These are phyloP conservation scores for Russula abietina DNA, from an alignment of 768 basidiomycete species.

Conservation along the genomic window DNA sequence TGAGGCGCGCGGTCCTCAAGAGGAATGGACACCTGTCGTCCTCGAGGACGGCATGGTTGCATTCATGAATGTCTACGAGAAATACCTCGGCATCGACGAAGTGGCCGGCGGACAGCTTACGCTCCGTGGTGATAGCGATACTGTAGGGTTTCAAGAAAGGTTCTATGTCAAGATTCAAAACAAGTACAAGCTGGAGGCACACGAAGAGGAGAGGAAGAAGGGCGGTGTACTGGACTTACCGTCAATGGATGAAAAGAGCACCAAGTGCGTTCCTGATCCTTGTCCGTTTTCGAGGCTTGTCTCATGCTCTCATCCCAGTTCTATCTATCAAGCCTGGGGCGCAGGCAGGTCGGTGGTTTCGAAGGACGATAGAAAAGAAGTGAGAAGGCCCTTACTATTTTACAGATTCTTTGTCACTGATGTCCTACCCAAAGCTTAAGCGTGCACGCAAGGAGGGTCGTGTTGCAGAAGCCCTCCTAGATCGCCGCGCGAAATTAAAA, in stretches of 20 bases:
- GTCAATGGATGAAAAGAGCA: slow-evolving; percentile 60
- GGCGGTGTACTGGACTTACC: slow-evolving; percentile 32
- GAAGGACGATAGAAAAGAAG: slow-evolving; percentile 65
- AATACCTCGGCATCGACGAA: slow-evolving; percentile 79
- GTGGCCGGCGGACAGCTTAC: slow-evolving; percentile 76
- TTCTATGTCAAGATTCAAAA: slow-evolving; percentile 88
- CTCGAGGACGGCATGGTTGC: slow-evolving; percentile 81
- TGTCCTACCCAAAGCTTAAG: slow-evolving; percentile 49
- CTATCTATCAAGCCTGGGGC: slow-evolving; percentile 78
- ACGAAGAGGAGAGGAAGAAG: slow-evolving; percentile 49
- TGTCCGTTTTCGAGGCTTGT: not conserved
- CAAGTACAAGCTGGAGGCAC: slow-evolving; percentile 82
- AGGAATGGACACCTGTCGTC: slow-evolving; percentile 87
- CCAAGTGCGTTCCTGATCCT: slow-evolving; percentile 51
- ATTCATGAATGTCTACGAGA: slow-evolving; percentile 85
- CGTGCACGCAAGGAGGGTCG: slow-evolving; percentile 72
- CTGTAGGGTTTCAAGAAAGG: slow-evolving; percentile 77
- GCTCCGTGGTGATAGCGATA: slow-evolving; percentile 78
- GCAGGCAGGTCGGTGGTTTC: slow-evolving; percentile 70
- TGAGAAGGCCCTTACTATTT: slow-evolving; percentile 30
- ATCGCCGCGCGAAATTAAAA: slow-evolving; percentile 77
- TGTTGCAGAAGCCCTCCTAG: slow-evolving; percentile 72
- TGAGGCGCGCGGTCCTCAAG: slow-evolving; percentile 88
- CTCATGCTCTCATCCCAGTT: slow-evolving; percentile 38
- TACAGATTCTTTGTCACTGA: slow-evolving; percentile 9